Evolutionary conservation across 2,329 filamentous ascomycete species (phyloP), one percentile per base, ranked within the genome.

Genomic region (Neonectria punicea): DNA sequence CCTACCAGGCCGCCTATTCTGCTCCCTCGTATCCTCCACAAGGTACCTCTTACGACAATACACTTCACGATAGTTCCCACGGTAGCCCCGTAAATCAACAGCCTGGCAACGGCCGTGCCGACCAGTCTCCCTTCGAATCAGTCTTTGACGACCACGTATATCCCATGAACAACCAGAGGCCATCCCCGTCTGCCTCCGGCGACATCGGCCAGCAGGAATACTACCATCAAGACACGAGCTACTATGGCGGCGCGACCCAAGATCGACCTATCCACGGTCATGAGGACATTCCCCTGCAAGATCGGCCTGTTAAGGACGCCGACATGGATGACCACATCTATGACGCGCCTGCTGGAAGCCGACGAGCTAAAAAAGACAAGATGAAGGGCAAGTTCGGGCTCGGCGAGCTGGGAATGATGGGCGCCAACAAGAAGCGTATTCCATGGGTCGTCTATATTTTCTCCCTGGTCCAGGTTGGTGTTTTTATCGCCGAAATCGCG

Each of bases 401-500:
- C 49, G 87, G 87, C 57, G 85, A 89, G 77, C 76, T 89, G 58
- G 86, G 86, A 63, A 89, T 89, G 86, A 74, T 89, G 50, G 85
- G 86, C 2, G 80, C 86, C 13, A 80, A 85, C 70, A 83, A 80
- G 74, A 87, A 85, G 75, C 81, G 83, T 65, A 87, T 90, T 57
- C 92, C 96, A 0, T 96, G 92, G 86, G 89, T 97, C 7, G 92
- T 94, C 36, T 98, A 95, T 78, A 80, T 90, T 47, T 87, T 98
- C 68, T 93, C 93, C 3, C 59, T 90, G 32, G 86, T 92, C 13
- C 94, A 98, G 78, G 81, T 96, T 20, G 88, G 85, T 16, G 93
- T 98, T 30, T 99, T 99, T 76, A 92, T 98, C 69, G 93, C 86
- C 57, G 93, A 98, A 81, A 83, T 99, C 67, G 90, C 92, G 53